Conservation (phyloP, 2,329 filamentous ascomycete species). For the Claviceps humidiphila region DNA sequence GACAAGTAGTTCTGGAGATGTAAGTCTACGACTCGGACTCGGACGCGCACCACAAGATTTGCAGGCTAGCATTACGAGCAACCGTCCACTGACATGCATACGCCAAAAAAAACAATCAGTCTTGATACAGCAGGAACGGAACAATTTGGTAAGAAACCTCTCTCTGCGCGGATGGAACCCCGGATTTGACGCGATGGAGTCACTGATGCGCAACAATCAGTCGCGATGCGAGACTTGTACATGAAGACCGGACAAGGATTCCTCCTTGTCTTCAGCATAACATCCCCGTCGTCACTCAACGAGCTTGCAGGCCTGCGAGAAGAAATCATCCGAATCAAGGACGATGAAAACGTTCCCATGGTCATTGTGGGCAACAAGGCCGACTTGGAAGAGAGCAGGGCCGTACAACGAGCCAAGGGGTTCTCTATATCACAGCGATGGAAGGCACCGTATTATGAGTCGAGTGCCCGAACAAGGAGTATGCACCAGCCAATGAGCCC, state of each 20-base stretch:
- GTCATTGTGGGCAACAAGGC: slow-evolving; percentile 90
- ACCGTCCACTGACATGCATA: slow-evolving; percentile 11
- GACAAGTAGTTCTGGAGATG: slow-evolving; percentile 85
- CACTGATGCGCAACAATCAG: slow-evolving; percentile 17
- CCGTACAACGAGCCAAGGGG: slow-evolving; percentile 63
- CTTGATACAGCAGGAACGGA: slow-evolving; percentile 86
- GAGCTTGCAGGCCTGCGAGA: slow-evolving; percentile 73
- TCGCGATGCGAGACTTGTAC: slow-evolving; percentile 66
- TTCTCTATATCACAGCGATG: slow-evolving; percentile 79
- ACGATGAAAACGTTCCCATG: slow-evolving; percentile 72
- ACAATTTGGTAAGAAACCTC: slow-evolving; percentile 61
- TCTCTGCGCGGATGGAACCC: not conserved
- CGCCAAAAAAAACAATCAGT: slow-evolving; percentile 25
- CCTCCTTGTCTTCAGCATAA: slow-evolving; percentile 84
- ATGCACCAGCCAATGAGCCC: slow-evolving; percentile 1
- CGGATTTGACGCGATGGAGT: not conserved
- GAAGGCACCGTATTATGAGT: slow-evolving; percentile 85
- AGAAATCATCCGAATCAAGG: slow-evolving; percentile 84
- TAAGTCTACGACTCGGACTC: slow-evolving; percentile 29
- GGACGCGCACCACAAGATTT: slow-evolving; percentile 2
- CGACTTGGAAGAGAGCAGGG: slow-evolving; percentile 75
- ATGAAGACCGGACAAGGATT: slow-evolving; percentile 93
- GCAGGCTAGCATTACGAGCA: not conserved
- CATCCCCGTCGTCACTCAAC: slow-evolving; percentile 67
- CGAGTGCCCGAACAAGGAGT: slow-evolving; percentile 66